phyloP scores from a whole-genome alignment of 768 basidiomycete genomes.

The Suillus subalutaceus region DNA sequence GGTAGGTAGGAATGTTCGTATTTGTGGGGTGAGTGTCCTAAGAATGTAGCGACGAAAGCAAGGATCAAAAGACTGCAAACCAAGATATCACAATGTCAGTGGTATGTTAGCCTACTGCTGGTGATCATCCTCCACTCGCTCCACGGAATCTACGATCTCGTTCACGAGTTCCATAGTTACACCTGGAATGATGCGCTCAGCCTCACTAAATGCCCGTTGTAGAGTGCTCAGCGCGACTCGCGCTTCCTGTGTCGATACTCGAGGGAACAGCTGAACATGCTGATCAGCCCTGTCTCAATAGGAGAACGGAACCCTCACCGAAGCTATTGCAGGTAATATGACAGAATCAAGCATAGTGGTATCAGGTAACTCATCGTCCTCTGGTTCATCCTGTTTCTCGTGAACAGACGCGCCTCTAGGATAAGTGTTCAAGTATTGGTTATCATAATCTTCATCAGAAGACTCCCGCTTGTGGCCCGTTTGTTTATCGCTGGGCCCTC shows the following conservation, averaged over 20 bases:
- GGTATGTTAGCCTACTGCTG: slow-evolving; percentile 39
- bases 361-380: slow-evolving; percentile 63
- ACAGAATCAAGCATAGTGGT: slow-evolving; percentile 97
- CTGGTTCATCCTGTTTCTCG: slow-evolving; percentile 39
- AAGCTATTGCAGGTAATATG: slow-evolving; percentile 93
- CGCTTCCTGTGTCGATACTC: slow-evolving; percentile 92
- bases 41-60: slow-evolving; percentile 12
- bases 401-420: slow-evolving; percentile 44
- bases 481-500: slow-evolving; percentile 29
- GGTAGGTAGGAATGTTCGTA: neutral
- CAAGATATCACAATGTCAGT: slow-evolving; percentile 2
- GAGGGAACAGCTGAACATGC: slow-evolving; percentile 42
- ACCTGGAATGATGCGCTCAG: slow-evolving; percentile 94
- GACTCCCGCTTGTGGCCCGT: slow-evolving; percentile 46
- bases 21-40: slow-evolving; percentile 11
- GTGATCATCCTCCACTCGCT: slow-evolving; percentile 72
- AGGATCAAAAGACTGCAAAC: slow-evolving; percentile 19
- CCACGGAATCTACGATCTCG: slow-evolving; percentile 92
- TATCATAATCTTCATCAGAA: slow-evolving; percentile 68
- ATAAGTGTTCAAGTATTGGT: slow-evolving; percentile 55
- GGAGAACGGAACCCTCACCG: slow-evolving; percentile 52
- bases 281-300: neutral
- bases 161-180: slow-evolving; percentile 65
- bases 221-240: slow-evolving; percentile 87
- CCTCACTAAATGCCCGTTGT: slow-evolving; percentile 91